Evolutionary conservation across 306 rosid genomes (phyloP), one percentile per base, ranked within the genome.

Genomic region (Quercus engelmannii): DNA sequence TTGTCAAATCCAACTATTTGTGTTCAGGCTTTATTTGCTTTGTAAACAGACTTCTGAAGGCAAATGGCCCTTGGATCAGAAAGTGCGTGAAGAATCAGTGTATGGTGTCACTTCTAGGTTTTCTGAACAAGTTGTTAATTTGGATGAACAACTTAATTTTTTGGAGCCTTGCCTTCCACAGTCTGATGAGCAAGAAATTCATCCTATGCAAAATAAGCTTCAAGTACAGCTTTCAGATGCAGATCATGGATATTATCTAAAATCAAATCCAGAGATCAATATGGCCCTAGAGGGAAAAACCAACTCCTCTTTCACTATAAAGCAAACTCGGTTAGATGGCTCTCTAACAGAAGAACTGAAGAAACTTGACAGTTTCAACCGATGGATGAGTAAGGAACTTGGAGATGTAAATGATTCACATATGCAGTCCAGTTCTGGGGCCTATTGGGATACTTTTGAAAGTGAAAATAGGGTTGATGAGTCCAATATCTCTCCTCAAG

Each of bases 21-120:
- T 56, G 58, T 76, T 75, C 76, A 71, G 26, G 52, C 41, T 51
- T 75, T 69, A 30, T 82, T 84, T 76, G 57, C 71, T 43, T 76
- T 83, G 59, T 76, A 19, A 75, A 75, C 90, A 92, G 97, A 87
- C 81, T 28, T 81, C 77, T 75, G 73, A 73, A 79, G 79, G 79
- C 69, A 79, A 62, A 52, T 87, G 81, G 91, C 82, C 85, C 59
- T 64, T 81, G 77, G 88, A 87, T 85, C 82, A 21, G 79, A 49
- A 73, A 41, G 41, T 49, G 61, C 83, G 77, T 69, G 52, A 81
- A 70, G 70, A 78, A 73, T 74, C 79, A 51, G 77, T 43, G 18
- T 72, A 76, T 81, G 82, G 85, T 74, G 58, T 73, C 57, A 74
- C 69, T 74, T 83, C 78, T 56, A 73, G 75, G 70, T 62, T 73